These are phyloP conservation scores for Paspalum vaginatum DNA, from an alignment of 176 grass and related monocot species.

Conservation along the genomic window DNA sequence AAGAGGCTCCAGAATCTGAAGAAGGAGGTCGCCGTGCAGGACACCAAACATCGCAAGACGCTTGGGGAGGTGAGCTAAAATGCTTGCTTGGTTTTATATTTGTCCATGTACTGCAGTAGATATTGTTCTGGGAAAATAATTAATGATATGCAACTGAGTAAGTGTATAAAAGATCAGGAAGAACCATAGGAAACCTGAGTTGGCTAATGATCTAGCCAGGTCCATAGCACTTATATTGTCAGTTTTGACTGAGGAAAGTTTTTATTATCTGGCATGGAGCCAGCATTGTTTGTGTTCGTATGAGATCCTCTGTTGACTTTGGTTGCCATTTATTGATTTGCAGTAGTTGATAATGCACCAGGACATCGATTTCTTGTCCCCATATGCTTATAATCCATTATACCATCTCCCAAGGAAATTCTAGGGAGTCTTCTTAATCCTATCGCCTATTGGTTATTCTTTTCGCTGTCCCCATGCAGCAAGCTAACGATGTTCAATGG, in stretches of 20 bases:
- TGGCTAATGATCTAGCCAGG: neutral
- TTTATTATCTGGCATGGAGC: neutral
- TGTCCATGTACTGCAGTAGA: neutral
- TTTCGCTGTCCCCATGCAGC: neutral
- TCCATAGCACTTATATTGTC: neutral
- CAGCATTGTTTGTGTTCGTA: neutral
- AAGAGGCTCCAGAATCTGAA: conserved; percentile 92
- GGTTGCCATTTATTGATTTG: neutral
- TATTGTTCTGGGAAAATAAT: conserved; percentile 1
- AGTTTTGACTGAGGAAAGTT: neutral
- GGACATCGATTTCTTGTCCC: no score
- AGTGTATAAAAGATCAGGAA: neutral
- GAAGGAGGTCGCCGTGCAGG: conserved; percentile 87
- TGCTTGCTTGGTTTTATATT: conserved; percentile 9
- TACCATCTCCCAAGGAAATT: neutral
- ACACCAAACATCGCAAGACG: conserved; percentile 88
- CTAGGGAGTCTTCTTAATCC: neutral
- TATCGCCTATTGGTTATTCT: neutral
- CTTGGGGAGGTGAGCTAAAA: conserved; percentile 72
- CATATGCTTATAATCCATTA: neutral
- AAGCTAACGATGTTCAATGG: neutral
- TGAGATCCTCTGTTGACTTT: neutral
- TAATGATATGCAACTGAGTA: neutral
- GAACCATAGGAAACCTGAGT: neutral
- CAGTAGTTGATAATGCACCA: neutral